Conservation (phyloP, 2,329 filamentous ascomycete genomes). For the Trichoderma sp. region DNA sequence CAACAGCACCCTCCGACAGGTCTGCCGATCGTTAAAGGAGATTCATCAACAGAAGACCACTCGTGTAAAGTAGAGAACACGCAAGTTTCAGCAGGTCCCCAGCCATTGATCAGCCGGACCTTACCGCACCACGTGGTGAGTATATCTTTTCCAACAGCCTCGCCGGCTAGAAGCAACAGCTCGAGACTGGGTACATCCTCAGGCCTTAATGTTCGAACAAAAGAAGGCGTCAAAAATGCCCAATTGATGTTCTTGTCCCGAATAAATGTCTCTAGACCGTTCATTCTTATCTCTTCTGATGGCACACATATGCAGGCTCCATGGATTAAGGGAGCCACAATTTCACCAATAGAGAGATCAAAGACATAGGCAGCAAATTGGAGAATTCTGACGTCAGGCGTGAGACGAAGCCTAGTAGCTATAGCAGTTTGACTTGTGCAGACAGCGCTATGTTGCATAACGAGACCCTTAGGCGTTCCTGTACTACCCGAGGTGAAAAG, state of each 20-base stretch:
- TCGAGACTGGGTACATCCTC: constrained; percentile 45
- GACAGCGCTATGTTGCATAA: constrained; percentile 11
- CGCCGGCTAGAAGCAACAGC: constrained; percentile 43
- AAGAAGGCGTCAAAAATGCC: constrained; percentile 17
- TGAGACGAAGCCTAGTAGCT: not conserved
- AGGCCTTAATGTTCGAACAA: constrained; percentile 38
- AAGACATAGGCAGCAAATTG: constrained; percentile 26
- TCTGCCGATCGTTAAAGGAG: not conserved
- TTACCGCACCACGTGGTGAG: constrained; percentile 17
- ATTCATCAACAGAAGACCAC: not conserved
- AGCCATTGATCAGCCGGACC: constrained; percentile 18
- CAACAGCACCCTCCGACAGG: constrained; percentile 17
- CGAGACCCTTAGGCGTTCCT: constrained; percentile 53
- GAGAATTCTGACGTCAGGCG: not conserved
- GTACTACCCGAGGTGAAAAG: constrained; percentile 60
- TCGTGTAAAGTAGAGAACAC: constrained; percentile 15
- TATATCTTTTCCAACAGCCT: constrained; percentile 15
- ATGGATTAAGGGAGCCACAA: constrained; percentile 2
- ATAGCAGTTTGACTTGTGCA: constrained; percentile 9
- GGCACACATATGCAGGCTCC: constrained; percentile 20
- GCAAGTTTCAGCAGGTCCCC: constrained; percentile 23
- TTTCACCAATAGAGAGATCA: constrained; percentile 21
- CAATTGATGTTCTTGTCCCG: constrained; percentile 11
- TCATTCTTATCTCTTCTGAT: constrained; percentile 17
- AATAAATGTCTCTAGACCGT: too few relatives aligned